A percentile compares a stretch with the other conserved stretches of the same genome.
phyloP scores from a whole-genome alignment of 1,284 basidiomycete species.

The Stereum hirsutum region DNA sequence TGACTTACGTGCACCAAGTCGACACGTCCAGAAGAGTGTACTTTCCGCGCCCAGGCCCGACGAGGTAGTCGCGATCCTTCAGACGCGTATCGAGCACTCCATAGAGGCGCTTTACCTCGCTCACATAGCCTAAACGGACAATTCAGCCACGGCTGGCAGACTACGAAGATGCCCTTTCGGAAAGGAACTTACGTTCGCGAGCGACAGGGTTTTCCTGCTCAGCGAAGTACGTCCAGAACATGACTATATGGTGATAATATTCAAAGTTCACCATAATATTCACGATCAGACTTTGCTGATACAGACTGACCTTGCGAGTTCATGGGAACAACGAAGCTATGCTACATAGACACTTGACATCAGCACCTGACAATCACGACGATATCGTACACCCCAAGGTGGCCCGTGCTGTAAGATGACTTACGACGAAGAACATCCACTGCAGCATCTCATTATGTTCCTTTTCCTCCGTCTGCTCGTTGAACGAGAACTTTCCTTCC shows the following conservation, averaged over 20 bases:
- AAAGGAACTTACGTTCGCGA: slow-evolving; percentile 36
- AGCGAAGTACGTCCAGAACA: slow-evolving; percentile 43
- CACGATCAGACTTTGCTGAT: neutral
- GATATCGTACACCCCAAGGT: no score
- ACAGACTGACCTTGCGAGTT: slow-evolving; percentile 50
- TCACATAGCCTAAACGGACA: slow-evolving; percentile 45
- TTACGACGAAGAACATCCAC: slow-evolving; percentile 67
- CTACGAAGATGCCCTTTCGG: neutral
- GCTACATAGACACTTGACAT: slow-evolving; percentile 24
- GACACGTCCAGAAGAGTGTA: slow-evolving; percentile 65
- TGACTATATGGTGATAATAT: slow-evolving; percentile 32
- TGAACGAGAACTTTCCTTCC: slow-evolving; percentile 40
- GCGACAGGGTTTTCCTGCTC: slow-evolving; percentile 63
- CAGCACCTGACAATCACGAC: neutral
- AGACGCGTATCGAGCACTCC: slow-evolving; percentile 69
- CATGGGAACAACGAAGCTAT: slow-evolving; percentile 69
- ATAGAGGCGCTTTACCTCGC: slow-evolving; percentile 74
- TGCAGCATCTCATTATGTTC: slow-evolving; percentile 53
- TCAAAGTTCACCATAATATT: neutral
- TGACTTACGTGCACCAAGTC: slow-evolving; percentile 45
- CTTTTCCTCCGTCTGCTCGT: slow-evolving; percentile 24
- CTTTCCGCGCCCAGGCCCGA: slow-evolving; percentile 54
- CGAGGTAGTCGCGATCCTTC: slow-evolving; percentile 55
- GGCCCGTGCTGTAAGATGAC: neutral
- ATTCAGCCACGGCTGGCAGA: neutral